A percentile compares a stretch with the other conserved stretches of the same genome.
phyloP scores from a whole-genome alignment of 805 yeast species.

The Zygotorulaspora danielsina region DNA sequence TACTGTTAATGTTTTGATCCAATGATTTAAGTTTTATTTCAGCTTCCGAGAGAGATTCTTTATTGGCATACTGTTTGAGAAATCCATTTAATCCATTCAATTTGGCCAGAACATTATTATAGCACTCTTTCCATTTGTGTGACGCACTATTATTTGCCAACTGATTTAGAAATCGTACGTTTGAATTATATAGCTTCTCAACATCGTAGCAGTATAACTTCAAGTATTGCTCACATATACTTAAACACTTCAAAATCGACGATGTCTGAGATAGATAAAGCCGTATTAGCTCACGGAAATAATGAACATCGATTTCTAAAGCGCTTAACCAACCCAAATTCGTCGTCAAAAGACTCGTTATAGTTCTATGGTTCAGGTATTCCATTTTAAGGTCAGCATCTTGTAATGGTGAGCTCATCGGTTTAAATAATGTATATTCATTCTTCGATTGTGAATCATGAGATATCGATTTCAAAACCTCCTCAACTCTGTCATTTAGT shows the following conservation, averaged over 20 bases:
- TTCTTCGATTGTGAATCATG: conserved; percentile 4
- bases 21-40: conserved; percentile 13
- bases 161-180: conserved; percentile 38
- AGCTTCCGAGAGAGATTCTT: conserved; percentile 4
- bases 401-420: conserved; percentile 37
- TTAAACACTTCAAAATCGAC: conserved; percentile 44
- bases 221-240: conserved; percentile 47
- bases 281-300: conserved; percentile 30
- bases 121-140: conserved; percentile 40
- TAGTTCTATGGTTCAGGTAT: conserved; percentile 17
- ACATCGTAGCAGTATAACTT: conserved; percentile 47
- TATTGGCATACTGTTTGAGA: conserved; percentile 19
- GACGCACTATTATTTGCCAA: conserved; percentile 42
- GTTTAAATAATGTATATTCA: conserved; percentile 28
- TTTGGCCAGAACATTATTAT: conserved; percentile 20
- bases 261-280: conserved; percentile 37
- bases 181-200: conserved; percentile 42
- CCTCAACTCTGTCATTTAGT: conserved; percentile 1
- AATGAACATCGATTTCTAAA: conserved; percentile 40
- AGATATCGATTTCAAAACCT: conserved; percentile 2
- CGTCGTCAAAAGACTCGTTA: conserved; percentile 39
- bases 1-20: conserved; percentile 14
- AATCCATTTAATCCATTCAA: conserved; percentile 17
- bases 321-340: conserved; percentile 53
- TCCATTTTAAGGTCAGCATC: conserved; percentile 20